Conservation (phyloP, 1,284 basidiomycete genomes). For the Pseudozyma thailandica region DNA sequence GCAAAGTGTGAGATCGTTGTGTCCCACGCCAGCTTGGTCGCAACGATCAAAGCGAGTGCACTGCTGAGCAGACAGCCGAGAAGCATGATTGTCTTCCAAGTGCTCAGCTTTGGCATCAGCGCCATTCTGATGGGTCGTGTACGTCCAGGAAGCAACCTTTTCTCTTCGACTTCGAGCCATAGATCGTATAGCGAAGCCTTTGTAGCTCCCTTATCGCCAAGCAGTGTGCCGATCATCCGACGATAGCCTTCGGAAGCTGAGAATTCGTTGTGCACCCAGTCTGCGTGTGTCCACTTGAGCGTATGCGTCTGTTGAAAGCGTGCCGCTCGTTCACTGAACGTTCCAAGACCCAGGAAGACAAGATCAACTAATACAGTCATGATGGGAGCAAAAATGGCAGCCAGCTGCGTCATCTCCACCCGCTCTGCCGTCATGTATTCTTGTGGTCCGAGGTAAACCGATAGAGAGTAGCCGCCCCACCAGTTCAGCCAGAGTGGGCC, state of each 20-base stretch:
- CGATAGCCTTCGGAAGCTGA: conserved; percentile 46
- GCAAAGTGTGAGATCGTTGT: conserved; percentile 34
- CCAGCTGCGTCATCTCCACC: conserved; percentile 43
- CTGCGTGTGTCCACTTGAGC: conserved; percentile 29
- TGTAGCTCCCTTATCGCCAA: conserved; percentile 24
- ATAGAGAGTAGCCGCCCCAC: conserved; percentile 46
- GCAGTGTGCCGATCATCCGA: conserved; percentile 32
- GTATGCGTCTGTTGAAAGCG: conserved; percentile 26
- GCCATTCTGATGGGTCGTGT: conserved; percentile 36
- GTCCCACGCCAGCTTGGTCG: conserved; percentile 35
- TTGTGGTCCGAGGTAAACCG: conserved; percentile 28
- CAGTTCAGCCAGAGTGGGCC: conserved; percentile 43
- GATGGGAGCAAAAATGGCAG: conserved; percentile 35
- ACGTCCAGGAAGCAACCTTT: conserved; percentile 35
- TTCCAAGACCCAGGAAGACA: conserved; percentile 10
- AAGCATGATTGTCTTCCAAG: conserved; percentile 26
- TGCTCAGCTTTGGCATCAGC: conserved; percentile 14
- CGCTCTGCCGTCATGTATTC: conserved; percentile 40
- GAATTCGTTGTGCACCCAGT: conserved; percentile 44
- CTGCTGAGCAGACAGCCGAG: conserved; percentile 29
- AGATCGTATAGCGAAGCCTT: conserved; percentile 33
- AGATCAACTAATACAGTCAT: conserved; percentile 33
- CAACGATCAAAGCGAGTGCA: conserved; percentile 18
- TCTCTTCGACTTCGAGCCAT: conserved; percentile 17
- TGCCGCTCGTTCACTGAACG: conserved; percentile 27